These are phyloP conservation scores for Metarhizium rileyi DNA, from an alignment of 2,329 filamentous ascomycete genomes.

Conservation along the genomic window DNA sequence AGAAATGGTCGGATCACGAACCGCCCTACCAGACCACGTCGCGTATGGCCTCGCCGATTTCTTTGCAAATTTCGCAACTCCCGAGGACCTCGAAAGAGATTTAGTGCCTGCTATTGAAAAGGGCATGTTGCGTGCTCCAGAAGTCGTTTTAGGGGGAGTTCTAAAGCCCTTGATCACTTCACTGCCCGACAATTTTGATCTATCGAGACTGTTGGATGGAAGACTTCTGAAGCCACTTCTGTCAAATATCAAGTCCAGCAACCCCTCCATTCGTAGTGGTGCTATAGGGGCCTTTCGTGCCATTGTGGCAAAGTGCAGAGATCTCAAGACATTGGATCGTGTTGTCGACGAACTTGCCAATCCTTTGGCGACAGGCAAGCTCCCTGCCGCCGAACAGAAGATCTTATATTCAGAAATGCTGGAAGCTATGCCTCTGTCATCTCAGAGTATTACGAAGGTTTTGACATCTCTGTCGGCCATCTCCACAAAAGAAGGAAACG, in stretches of 20 bases:
- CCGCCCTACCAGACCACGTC: constrained; percentile 59
- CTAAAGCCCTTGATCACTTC: constrained; percentile 63
- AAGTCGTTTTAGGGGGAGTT: constrained; percentile 75
- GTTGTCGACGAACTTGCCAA: constrained; percentile 67
- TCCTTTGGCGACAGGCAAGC: constrained; percentile 74
- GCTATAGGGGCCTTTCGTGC: constrained; percentile 65
- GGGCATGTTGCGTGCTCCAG: constrained; percentile 76
- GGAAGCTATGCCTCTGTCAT: constrained; percentile 49
- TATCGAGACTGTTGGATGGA: constrained; percentile 61
- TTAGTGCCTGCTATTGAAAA: constrained; percentile 80
- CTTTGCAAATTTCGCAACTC: constrained; percentile 63
- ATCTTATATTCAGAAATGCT: constrained; percentile 77
- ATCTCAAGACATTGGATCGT: constrained; percentile 50
- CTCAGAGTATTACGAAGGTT: constrained; percentile 55
- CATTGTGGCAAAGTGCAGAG: constrained; percentile 52
- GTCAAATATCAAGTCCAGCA: constrained; percentile 88
- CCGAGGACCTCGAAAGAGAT: constrained; percentile 66
- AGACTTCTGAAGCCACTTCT: constrained; percentile 78
- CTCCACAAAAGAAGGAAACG: constrained; percentile 79
- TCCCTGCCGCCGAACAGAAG: constrained; percentile 77
- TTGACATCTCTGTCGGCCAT: constrained; percentile 56
- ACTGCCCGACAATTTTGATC: constrained; percentile 61
- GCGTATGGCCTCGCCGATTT: constrained; percentile 70
- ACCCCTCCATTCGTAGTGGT: constrained; percentile 64
- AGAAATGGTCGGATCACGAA: constrained; percentile 74